Evolutionary conservation across 169 alveolate species (phyloP).

Genomic region (Plasmodium reichenowi): DNA sequence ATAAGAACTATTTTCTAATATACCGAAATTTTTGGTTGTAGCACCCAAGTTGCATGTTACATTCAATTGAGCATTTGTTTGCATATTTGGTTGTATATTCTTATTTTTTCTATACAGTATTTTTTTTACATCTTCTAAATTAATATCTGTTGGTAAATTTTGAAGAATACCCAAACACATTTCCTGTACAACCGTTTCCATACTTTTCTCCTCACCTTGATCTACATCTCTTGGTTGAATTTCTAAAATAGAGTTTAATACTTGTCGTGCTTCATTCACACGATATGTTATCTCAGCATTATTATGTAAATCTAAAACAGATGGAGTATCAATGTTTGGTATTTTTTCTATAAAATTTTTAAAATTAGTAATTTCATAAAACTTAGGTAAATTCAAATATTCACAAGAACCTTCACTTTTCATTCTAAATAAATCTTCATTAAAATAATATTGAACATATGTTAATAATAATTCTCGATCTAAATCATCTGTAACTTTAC

Average conservation of each 20-base stretch:
- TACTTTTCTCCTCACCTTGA: constrained; percentile 94
- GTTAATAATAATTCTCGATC: constrained; percentile 94
- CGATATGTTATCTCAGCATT: constrained; percentile 96
- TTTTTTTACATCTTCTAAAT: constrained; percentile 69
- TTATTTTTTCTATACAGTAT: constrained; percentile 73
- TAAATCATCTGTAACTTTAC: constrained; percentile 96
- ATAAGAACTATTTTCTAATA: constrained; percentile 33
- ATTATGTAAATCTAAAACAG: constrained; percentile 94
- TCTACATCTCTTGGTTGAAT: constrained; percentile 96
- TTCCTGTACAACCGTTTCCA: constrained; percentile 95
- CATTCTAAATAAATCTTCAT: constrained; percentile 85
- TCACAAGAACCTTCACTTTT: constrained; percentile 75
- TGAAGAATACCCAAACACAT: constrained; percentile 90
- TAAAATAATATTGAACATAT: constrained; percentile 92
- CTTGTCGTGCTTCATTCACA: constrained; percentile 92
- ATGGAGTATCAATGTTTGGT: constrained; percentile 95
- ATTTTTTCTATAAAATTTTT: constrained; percentile 90
- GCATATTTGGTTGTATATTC: constrained; percentile 38
- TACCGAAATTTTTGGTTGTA: constrained; percentile 36
- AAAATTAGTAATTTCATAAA: constrained; percentile 90
- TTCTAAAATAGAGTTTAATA: constrained; percentile 92
- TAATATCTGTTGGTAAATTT: constrained; percentile 92
- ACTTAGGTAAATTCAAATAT: constrained; percentile 90
- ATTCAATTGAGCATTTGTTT: constrained; percentile 49
- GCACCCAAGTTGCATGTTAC: constrained; percentile 41